These are phyloP conservation scores for Acanthamoeba divionensis DNA, from an alignment of 208 protist genomes.

Conservation along the genomic window DNA sequence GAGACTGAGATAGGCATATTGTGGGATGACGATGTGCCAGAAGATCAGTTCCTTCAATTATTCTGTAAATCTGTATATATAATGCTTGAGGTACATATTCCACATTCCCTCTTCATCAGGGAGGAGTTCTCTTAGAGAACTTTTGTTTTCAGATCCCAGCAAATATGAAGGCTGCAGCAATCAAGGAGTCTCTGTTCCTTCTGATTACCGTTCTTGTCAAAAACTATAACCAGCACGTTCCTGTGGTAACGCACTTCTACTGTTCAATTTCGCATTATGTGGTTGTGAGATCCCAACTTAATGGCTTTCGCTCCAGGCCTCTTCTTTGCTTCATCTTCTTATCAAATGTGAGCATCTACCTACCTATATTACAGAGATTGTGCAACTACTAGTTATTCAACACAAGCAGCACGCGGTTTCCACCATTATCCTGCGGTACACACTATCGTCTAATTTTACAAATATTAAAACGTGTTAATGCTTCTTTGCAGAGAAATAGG, in stretches of 20 bases:
- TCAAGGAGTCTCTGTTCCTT: background rate
- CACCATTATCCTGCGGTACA: background rate
- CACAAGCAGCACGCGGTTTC: background rate
- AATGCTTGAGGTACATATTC: background rate
- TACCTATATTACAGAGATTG: background rate
- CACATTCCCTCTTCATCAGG: too few species aligned
- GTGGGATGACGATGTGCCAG: slow-evolving; percentile 30
- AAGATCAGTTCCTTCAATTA: background rate
- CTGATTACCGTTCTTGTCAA: background rate
- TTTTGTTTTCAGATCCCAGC: background rate
- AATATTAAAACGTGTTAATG: too few species aligned
- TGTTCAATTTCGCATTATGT: too few species aligned
- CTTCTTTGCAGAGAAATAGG: slow-evolving; percentile 21
- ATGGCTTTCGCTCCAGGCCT: too few species aligned
- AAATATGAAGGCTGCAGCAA: background rate
- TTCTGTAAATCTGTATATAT: background rate
- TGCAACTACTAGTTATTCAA: background rate
- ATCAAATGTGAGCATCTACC: background rate
- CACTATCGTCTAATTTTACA: too few species aligned
- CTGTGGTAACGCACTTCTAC: too few species aligned
- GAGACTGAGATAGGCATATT: background rate
- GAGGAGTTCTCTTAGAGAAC: too few species aligned
- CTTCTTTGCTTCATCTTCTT: background rate
- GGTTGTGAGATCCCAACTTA: too few species aligned
- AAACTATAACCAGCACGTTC: background rate